Base-by-base conservation (phyloP, 768 basidiomycete genomes). In the Russula sp. region DNA sequence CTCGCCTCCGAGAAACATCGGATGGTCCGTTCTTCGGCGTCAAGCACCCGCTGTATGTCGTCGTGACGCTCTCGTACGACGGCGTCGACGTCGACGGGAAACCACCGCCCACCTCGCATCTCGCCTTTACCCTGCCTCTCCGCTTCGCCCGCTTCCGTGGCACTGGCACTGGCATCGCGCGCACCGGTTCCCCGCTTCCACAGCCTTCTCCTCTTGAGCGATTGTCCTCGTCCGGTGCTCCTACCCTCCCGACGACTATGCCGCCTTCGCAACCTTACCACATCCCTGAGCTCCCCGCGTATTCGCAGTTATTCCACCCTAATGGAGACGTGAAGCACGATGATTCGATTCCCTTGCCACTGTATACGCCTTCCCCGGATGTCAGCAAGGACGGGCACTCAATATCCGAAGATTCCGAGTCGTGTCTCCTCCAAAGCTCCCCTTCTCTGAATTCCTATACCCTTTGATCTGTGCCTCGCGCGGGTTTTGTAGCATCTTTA, bases 241-340 rank as follows among this genome's bases (percentile, higher is more conserved):
- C 54, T 3, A 45, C 36, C 11, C 20, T 39, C n/a, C n/a, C 54
- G 22, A n/a, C 45, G 9, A 38, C 67, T 16, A 56, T 50, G 20
- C 49, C 38, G 34, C 39, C 43, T 60, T 58, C 42, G 20, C 36
- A 63, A 39, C 67, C 70, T 6, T 69, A 69, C 56, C 67, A 67
- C 54, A 62, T 69, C 5, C 71, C 72, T 14, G 67, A 67, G 46
- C 81, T 90, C 20, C 91, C 90, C 2, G 80, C 85, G 3, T 93
- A 93, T 69, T 89, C 87, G 6, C 88, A 90, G 65, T 76, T 93
- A 20, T 93, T 85, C 73, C 75, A 91, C 68, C 68, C 76, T 18
- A 87, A 88, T 66, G 90, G 91, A 18, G 85, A 90, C 56, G 79
- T 79, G 58, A 87, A 83, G 73, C 76, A 88, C 52, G 88, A 91